Evolutionary conservation across 2,329 filamentous ascomycete genomes (phyloP).

Genomic region (Fusarium sp.): DNA sequence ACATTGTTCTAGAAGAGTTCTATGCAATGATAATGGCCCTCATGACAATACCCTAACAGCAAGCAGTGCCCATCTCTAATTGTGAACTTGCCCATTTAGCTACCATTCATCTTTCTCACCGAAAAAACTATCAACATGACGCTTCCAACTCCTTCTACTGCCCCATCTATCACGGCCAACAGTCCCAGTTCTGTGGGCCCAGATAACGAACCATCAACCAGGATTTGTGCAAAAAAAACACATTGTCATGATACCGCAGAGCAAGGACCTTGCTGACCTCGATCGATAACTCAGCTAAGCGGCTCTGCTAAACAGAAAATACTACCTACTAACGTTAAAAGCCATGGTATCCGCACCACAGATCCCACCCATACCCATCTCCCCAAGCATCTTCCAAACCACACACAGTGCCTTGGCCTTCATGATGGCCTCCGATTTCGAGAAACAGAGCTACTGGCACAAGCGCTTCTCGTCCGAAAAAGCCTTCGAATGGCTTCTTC

Average conservation of each 20-base stretch:
- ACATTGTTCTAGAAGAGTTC: background rate
- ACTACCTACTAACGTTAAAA: conserved; percentile 8
- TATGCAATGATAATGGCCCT: background rate
- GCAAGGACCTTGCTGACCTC: background rate
- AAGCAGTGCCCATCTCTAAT: background rate
- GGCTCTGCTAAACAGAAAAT: conserved; percentile 11
- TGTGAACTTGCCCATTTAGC: background rate
- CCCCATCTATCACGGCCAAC: conserved; percentile 14
- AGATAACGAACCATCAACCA: conserved; percentile 8
- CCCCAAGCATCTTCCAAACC: conserved; percentile 18
- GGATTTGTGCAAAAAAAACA: conserved; percentile 19
- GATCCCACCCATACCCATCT: conserved; percentile 30
- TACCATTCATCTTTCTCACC: background rate
- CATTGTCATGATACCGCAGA: conserved; percentile 26
- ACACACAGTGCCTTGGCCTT: conserved; percentile 12
- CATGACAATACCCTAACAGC: background rate
- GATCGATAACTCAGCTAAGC: background rate
- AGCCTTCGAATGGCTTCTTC: conserved; percentile 57
- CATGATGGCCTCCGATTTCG: conserved; percentile 51
- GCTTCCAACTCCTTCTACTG: conserved; percentile 6
- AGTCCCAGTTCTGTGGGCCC: conserved; percentile 31
- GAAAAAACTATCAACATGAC: conserved; percentile 3
- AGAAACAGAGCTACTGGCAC: conserved; percentile 60
- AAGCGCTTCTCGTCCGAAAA: conserved; percentile 55
- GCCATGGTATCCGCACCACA: conserved; percentile 28